Evolutionary conservation across 2,329 filamentous ascomycete genomes (phyloP).

Genomic region (Aspergillus brunneoviolaceus): DNA sequence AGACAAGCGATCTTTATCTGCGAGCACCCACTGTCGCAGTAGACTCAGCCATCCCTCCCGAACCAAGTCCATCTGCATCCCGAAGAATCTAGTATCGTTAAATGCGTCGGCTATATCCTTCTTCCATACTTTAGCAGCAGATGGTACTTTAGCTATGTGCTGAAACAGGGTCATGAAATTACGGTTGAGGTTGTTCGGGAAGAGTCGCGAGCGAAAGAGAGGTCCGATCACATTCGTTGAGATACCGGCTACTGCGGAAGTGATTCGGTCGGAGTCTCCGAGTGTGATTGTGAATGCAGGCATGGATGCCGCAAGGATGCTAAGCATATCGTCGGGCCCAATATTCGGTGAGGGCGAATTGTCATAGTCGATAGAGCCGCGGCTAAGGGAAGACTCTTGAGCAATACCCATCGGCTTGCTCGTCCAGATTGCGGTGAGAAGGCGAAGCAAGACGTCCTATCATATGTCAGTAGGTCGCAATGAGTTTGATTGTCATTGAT

Average conservation of each 20-base stretch:
- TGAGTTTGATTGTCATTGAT: not conserved
- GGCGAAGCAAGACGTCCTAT: slow-evolving; percentile 81
- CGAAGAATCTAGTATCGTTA: slow-evolving; percentile 84
- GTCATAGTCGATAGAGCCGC: slow-evolving; percentile 44
- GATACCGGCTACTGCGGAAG: slow-evolving; percentile 74
- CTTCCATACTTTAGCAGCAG: slow-evolving; percentile 85
- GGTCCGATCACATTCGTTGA: slow-evolving; percentile 81
- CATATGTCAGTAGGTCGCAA: slow-evolving; percentile 20
- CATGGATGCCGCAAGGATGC: slow-evolving; percentile 74
- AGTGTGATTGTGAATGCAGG: slow-evolving; percentile 80
- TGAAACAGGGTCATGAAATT: slow-evolving; percentile 71
- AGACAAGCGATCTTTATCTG: slow-evolving; percentile 82
- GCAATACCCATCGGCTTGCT: slow-evolving; percentile 75
- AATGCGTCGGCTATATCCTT: slow-evolving; percentile 91
- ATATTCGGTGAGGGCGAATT: slow-evolving; percentile 39
- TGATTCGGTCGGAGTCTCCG: slow-evolving; percentile 79
- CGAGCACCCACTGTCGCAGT: slow-evolving; percentile 76
- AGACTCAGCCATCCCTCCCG: slow-evolving; percentile 77
- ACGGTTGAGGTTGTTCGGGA: slow-evolving; percentile 78
- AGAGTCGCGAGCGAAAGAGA: slow-evolving; percentile 76
- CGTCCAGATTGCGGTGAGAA: slow-evolving; percentile 92
- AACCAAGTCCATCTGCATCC: slow-evolving; percentile 64
- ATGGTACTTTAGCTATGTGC: slow-evolving; percentile 73
- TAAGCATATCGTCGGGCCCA: slow-evolving; percentile 72
- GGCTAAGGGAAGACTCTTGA: slow-evolving; percentile 51